Conservation (phyloP, 352 stramenopile genomes). For the Globisporangium acanthophoron region DNA sequence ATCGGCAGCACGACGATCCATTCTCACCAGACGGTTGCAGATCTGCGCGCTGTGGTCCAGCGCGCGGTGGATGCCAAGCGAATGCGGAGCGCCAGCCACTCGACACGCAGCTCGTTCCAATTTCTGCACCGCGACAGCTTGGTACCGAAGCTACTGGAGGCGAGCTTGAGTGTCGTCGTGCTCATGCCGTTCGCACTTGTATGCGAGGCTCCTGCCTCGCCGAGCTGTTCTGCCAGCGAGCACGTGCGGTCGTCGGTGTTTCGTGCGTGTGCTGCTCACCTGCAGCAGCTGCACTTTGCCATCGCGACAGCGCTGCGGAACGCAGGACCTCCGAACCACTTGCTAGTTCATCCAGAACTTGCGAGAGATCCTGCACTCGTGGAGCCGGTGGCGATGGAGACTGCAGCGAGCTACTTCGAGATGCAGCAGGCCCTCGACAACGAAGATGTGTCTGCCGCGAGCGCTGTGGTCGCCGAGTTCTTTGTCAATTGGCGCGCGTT, state of each 20-base stretch:
- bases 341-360: neutral
- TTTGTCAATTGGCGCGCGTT: slow-evolving; percentile 49
- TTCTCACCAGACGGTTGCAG: neutral
- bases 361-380: too few species aligned
- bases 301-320: slow-evolving; percentile 22
- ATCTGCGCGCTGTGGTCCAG: slow-evolving; percentile 1
- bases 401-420: slow-evolving; percentile 5
- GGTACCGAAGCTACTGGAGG: slow-evolving; percentile 18
- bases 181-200: slow-evolving; percentile 29
- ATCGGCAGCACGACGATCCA: slow-evolving; percentile 4
- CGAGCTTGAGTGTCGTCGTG: slow-evolving; percentile 8
- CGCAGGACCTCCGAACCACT: slow-evolving; percentile 20
- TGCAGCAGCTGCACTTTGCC: slow-evolving; percentile 19
- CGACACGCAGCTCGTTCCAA: neutral
- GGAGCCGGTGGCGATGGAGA: neutral
- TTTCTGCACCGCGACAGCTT: slow-evolving; percentile 31
- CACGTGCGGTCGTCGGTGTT: neutral
- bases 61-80: neutral
- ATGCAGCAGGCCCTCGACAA: slow-evolving; percentile 6
- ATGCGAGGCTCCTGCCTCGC: neutral
- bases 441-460: neutral
- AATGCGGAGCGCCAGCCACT: neutral
- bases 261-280: neutral
- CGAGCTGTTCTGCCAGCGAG: neutral
- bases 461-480: slow-evolving; percentile 22